phyloP scores from a whole-genome alignment of 352 stramenopile species.

The Blastocystis sp. region DNA sequence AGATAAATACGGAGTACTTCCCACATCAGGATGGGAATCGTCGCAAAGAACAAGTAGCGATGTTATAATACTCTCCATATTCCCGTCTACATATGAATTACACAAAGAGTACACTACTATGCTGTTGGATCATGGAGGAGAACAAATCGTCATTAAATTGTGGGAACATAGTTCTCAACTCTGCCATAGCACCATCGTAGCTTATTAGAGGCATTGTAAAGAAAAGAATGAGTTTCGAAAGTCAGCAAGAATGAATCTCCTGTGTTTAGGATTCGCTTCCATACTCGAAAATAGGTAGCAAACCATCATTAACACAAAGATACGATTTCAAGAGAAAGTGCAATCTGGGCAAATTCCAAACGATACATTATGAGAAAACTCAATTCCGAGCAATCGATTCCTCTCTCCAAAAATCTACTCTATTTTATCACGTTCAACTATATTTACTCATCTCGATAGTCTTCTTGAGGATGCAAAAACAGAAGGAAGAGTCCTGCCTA shows the following conservation, averaged over 20 bases:
- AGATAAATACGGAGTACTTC: too few relatives aligned
- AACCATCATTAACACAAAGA: too few relatives aligned
- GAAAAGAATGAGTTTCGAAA: background rate
- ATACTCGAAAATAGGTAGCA: too few relatives aligned
- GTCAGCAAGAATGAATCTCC: background rate
- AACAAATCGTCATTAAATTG: background rate
- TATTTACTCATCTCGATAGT: background rate
- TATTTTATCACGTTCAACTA: background rate
- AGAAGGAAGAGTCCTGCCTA: constrained; percentile 40
- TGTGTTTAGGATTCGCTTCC: too few relatives aligned
- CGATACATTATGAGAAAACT: background rate
- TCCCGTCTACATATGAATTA: background rate
- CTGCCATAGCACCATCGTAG: background rate
- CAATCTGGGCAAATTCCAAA: background rate
- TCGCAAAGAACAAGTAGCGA: background rate
- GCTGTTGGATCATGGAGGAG: background rate
- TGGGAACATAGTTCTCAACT: constrained; percentile 36
- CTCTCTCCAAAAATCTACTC: background rate
- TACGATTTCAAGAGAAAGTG: background rate
- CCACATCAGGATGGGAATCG: too few relatives aligned
- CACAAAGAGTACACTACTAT: background rate
- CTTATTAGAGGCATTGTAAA: background rate
- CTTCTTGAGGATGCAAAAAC: background rate
- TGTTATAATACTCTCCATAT: constrained; percentile 14
- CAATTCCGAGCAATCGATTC: background rate